phyloP scores from a whole-genome alignment of 2,329 filamentous ascomycete species.

The Ambrosiella beaveri region DNA sequence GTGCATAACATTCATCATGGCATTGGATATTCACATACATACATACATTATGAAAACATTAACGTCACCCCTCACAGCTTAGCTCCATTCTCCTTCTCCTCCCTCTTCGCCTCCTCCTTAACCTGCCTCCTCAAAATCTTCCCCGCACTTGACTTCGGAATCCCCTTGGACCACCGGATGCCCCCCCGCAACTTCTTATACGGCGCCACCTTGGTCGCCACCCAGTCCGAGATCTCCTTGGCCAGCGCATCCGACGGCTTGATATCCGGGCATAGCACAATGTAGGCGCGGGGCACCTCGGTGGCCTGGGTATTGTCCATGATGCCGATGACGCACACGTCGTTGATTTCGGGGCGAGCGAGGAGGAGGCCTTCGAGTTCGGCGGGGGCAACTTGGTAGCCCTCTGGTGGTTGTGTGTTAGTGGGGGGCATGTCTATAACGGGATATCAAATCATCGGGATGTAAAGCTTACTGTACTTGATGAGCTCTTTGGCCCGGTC shows the following conservation, averaged over 20 bases:
- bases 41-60: neutral
- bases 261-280: constrained; percentile 23
- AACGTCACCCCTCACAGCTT: neutral
- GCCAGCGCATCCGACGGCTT: constrained; percentile 20
- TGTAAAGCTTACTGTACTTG: constrained; percentile 30
- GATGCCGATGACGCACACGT: constrained; percentile 50
- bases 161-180: constrained; percentile 46
- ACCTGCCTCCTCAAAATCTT: constrained; percentile 34
- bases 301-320: constrained; percentile 41
- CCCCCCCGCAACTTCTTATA: constrained; percentile 57
- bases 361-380: constrained; percentile 39
- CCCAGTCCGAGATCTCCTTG: constrained; percentile 22
- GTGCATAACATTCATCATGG: too few species aligned
- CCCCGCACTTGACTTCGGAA: constrained; percentile 50
- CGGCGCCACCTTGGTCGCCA: constrained; percentile 40
- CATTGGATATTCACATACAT: neutral
- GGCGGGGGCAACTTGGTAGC: constrained; percentile 52
- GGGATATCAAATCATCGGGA: neutral
- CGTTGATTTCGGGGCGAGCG: constrained; percentile 28
- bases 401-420: constrained; percentile 31
- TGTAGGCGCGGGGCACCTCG: constrained; percentile 43
- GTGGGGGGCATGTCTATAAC: constrained; percentile 3
- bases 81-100: neutral
- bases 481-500: constrained; percentile 60
- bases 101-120: constrained; percentile 23